Base-by-base conservation (phyloP, 2,329 filamentous ascomycete genomes). In the Exophiala sp. region DNA sequence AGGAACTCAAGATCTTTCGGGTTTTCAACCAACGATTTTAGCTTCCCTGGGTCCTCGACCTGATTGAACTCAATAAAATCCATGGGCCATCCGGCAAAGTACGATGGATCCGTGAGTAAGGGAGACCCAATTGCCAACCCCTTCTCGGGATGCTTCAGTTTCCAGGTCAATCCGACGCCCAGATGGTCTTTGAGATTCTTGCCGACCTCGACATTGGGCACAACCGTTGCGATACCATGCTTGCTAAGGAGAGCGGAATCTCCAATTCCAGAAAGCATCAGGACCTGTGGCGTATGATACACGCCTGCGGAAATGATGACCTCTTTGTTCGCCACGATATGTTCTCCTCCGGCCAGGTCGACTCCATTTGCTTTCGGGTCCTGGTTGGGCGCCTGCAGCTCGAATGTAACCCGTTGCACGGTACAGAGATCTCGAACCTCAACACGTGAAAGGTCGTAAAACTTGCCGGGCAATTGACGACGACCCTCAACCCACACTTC, bases 251-350 rank as follows among this genome's bases (percentile, higher is more conserved):
- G 63, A 2, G 55, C 54, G 47, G 65, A 65, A 24, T 67, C 65
- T 10, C 69, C 64, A 12, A 71, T 66, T 3, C 66, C 68, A 0
- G 65, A 66, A 2, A 68, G 58, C 62, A 66, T 65, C 5, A 68
- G 58, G n/a, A 68, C 62, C 48, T 75, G 72, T 0, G 73, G 74
- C 1, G 70, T 73, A 35, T 72, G 70, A 54, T 75, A 74, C 1
- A 67, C 65, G 16, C 74, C 74, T 1, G 72, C 73, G 0, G 73
- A 73, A 1, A 77, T 51, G 21, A 78, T 73, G 20, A 76, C 70
- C 57, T 77, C 74, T 38, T 72, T 70, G 10, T 62, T 66, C 1
- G 71, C 71, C 0, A 51, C 50, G 32, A 67, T 45, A 52, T 59
- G 49, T 41, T 54, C 49, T 10, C 52, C 56, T 14, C 9, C 60